A percentile compares a stretch with the other conserved stretches of the same genome.
Evolutionary conservation across 257 asterid species (phyloP).

Genomic region (Anisodus tanguticus): DNA sequence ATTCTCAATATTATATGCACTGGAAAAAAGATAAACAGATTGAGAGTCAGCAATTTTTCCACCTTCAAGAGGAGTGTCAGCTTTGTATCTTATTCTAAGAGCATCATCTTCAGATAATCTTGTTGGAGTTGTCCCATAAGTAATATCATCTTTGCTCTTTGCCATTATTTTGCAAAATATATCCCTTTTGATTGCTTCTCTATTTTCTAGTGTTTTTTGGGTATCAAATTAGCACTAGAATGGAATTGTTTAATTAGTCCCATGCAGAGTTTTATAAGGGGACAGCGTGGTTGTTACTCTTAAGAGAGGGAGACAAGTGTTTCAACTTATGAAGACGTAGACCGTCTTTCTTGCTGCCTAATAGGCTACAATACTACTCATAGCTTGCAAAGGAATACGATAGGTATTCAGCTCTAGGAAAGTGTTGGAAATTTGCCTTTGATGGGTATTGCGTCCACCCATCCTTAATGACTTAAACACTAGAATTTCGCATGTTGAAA

Average conservation of each 20-base stretch:
- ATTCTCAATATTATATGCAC: slow-evolving; percentile 37
- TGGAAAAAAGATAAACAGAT: slow-evolving; percentile 44
- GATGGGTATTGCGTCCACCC: too few species aligned
- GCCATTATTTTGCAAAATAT: slow-evolving; percentile 38
- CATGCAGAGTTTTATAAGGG: not conserved
- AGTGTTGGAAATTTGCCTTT: too few species aligned
- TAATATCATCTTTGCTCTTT: slow-evolving; percentile 49
- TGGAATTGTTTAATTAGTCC: not conserved
- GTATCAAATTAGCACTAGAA: not conserved
- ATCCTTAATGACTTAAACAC: too few species aligned
- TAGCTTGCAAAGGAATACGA: not conserved
- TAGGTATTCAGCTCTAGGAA: not conserved
- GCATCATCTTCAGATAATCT: slow-evolving; percentile 58
- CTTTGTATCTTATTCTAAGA: slow-evolving; percentile 47
- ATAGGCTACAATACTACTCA: not conserved
- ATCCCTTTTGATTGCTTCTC: not conserved
- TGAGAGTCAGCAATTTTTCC: slow-evolving; percentile 52
- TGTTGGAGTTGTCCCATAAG: slow-evolving; percentile 49
- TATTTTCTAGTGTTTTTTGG: not conserved
- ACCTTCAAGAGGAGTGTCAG: slow-evolving; percentile 52
- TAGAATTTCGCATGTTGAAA: too few species aligned
- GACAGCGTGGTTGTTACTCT: too few species aligned
- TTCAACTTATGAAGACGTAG: not conserved
- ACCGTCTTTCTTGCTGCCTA: slow-evolving; percentile 4
- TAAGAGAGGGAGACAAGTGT: not conserved